Percentiles rank a stretch among this genome's conserved stretches.
These are phyloP conservation scores for Neopestalotiopsis rosae DNA, from an alignment of 2,329 filamentous ascomycete species.

Conservation along the genomic window DNA sequence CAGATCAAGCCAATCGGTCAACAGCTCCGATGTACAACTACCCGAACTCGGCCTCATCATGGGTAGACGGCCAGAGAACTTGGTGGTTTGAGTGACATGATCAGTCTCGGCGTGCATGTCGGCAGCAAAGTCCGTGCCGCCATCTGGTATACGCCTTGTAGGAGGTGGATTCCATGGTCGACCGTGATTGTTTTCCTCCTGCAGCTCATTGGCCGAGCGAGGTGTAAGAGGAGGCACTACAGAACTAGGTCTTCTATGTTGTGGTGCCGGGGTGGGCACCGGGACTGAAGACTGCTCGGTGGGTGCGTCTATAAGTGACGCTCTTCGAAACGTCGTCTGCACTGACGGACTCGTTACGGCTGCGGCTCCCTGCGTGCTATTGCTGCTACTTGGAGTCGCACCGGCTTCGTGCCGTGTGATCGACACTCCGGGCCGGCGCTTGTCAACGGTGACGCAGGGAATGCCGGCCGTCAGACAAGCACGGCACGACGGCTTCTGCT, in stretches of 20 bases:
- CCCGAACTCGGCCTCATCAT: conserved; percentile 13
- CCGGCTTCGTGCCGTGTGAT: conserved; percentile 17
- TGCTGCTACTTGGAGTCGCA: neutral
- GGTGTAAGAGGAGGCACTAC: conserved; percentile 7
- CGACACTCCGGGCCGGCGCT: conserved; percentile 18
- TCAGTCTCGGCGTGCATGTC: conserved; percentile 13
- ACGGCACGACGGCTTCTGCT: conserved; percentile 21
- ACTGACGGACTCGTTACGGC: neutral
- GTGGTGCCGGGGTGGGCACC: neutral
- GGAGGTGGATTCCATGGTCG: neutral
- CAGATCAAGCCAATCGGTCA: conserved; percentile 20
- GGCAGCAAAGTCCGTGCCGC: neutral
- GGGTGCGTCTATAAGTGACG: neutral
- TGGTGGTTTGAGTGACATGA: conserved; percentile 10
- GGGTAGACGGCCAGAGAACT: conserved; percentile 35
- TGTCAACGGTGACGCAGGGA: conserved; percentile 20
- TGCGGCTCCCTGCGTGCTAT: neutral
- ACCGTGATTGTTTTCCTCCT: neutral
- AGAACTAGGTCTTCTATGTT: conserved; percentile 9
- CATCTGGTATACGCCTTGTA: neutral
- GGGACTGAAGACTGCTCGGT: neutral
- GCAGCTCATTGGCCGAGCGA: neutral
- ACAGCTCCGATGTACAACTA: conserved; percentile 16
- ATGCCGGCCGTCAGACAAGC: conserved; percentile 20
- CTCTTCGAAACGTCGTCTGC: neutral